A percentile compares a stretch with the other conserved stretches of the same genome.
phyloP scores from a whole-genome alignment of 768 basidiomycete genomes.

The Lactarius vividus region DNA sequence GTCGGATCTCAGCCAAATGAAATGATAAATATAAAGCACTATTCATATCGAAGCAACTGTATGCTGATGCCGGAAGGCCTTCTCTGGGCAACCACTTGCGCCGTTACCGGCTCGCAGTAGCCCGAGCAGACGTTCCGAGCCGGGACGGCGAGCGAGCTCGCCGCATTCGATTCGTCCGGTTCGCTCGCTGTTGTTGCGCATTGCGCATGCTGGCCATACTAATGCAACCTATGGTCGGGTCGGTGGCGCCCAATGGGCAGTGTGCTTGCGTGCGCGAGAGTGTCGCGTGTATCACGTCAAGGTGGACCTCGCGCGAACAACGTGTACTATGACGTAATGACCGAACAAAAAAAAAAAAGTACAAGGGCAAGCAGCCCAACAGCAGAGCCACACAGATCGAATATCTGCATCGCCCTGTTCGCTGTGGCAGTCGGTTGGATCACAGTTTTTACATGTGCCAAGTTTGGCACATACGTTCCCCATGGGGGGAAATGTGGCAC shows the following conservation, averaged over 20 bases:
- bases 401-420: too few species aligned
- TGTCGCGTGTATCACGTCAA: not conserved
- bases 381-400: not conserved
- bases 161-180: not conserved
- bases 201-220: not conserved
- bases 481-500: too few species aligned
- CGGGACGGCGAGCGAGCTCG: not conserved
- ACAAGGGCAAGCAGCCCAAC: not conserved
- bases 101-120: not conserved
- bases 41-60: not conserved
- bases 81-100: not conserved
- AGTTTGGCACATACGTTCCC: too few species aligned
- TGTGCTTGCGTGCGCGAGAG: not conserved
- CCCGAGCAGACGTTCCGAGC: not conserved
- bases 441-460: too few species aligned
- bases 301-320: not conserved
- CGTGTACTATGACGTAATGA: not conserved
- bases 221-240: not conserved
- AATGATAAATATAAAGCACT: not conserved
- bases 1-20: not conserved
- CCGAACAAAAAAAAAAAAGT: not conserved
- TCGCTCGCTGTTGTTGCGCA: not conserved
- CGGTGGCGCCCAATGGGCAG: not conserved
- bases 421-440: too few species aligned
- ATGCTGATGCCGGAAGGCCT: not conserved